Percentiles rank a stretch among this genome's conserved stretches.
Evolutionary conservation across 176 grass and related monocot species (phyloP).

Genomic region (Bromus sterilis): DNA sequence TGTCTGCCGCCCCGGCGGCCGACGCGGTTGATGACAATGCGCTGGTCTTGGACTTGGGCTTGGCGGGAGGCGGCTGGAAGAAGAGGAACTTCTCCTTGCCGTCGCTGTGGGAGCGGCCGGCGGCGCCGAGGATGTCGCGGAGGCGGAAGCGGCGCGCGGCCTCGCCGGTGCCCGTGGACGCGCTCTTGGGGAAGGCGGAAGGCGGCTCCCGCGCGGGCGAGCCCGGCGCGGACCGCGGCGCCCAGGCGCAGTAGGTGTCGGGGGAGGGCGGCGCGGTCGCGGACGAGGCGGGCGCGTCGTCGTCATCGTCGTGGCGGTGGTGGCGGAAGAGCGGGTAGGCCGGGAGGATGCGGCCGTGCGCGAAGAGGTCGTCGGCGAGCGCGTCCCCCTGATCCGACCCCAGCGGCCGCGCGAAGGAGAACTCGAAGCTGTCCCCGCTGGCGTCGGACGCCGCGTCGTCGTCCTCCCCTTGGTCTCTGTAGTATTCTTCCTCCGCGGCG

Average conservation of each 20-base stretch:
- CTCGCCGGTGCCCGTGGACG: conserved; percentile 45
- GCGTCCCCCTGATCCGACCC: background rate
- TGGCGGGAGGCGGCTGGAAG: background rate
- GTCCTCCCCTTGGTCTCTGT: fast-evolving
- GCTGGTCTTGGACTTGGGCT: background rate
- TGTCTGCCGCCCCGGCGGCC: background rate
- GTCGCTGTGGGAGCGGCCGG: conserved; percentile 43
- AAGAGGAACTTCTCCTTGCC: conserved; percentile 83
- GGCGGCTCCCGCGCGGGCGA: background rate
- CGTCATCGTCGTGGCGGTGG: background rate
- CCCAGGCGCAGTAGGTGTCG: conserved; percentile 51
- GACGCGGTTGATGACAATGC: background rate
- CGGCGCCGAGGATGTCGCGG: conserved; percentile 29
- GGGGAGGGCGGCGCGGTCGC: conserved; percentile 30
- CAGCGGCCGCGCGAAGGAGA: conserved; percentile 45
- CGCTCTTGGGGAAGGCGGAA: conserved; percentile 48
- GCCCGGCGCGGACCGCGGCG: conserved; percentile 31
- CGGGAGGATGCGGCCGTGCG: conserved; percentile 51
- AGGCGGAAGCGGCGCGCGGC: conserved; percentile 26
- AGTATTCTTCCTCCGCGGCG: background rate
- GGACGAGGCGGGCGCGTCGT: background rate
- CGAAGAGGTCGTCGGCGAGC: conserved; percentile 64
- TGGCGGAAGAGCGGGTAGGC: conserved; percentile 50
- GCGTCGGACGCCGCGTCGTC: background rate
- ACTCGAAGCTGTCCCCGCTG: conserved; percentile 38